phyloP scores from a whole-genome alignment of 75 land plant species.

The Azolla pinnata region DNA sequence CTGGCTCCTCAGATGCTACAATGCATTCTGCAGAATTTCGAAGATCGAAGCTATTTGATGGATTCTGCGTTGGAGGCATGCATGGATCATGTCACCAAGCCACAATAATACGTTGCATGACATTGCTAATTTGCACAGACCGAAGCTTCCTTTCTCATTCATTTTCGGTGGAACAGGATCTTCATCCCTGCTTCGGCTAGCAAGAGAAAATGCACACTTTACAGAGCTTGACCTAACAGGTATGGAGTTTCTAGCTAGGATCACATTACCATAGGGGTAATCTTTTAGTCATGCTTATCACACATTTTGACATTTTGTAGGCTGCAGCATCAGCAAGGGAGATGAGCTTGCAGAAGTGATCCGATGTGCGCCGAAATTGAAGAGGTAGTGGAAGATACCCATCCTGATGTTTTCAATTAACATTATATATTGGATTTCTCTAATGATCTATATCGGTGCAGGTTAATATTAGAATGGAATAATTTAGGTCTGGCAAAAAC shows the following conservation, averaged over 20 bases:
- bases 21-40: too few relatives aligned
- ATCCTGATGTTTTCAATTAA: neutral
- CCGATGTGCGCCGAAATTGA: conserved; percentile 15
- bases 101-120: too few relatives aligned
- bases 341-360: conserved; percentile 31
- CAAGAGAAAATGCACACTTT: conserved; percentile 19
- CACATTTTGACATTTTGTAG: conserved; percentile 5
- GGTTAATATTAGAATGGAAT: conserved; percentile 30
- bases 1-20: too few relatives aligned
- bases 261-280: neutral
- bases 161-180: too few relatives aligned
- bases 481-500: conserved; percentile 29
- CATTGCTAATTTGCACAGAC: too few relatives aligned
- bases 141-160: too few relatives aligned
- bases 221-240: conserved; percentile 27
- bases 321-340: conserved; percentile 34
- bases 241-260: neutral
- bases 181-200: conserved; percentile 13
- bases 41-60: too few relatives aligned
- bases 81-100: too few relatives aligned
- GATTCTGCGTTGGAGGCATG: too few relatives aligned
- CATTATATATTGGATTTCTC: neutral
- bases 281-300: neutral
- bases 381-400: conserved; percentile 11
- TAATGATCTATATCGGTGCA: neutral